Evolutionary conservation across 1,284 basidiomycete species (phyloP).

Genomic region (Cutaneotrichosporon mucoides): DNA sequence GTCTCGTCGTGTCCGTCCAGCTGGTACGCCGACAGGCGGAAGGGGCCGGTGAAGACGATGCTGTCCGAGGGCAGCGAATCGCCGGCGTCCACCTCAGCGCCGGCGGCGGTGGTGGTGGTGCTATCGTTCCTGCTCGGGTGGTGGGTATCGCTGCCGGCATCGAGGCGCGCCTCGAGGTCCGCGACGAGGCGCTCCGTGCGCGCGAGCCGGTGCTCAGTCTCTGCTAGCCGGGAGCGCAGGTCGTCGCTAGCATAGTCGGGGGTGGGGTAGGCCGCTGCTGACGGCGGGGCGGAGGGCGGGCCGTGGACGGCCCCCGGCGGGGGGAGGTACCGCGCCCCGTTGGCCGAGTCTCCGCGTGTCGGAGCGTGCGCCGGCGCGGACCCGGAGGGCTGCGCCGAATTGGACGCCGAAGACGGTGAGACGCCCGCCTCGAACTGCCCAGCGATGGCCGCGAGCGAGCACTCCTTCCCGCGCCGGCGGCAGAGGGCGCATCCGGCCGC

Average conservation of each 20-base stretch:
- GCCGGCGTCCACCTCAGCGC: neutral
- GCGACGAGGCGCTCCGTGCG: slow-evolving; percentile 7
- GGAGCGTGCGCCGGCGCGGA: too few species aligned
- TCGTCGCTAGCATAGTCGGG: slow-evolving; percentile 2
- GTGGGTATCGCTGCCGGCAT: neutral
- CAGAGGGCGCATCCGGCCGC: slow-evolving; percentile 29
- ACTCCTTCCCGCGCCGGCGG: slow-evolving; percentile 24
- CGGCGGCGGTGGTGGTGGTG: too few species aligned
- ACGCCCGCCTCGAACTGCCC: slow-evolving; percentile 3
- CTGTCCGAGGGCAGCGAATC: neutral
- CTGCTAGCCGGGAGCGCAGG: slow-evolving; percentile 11
- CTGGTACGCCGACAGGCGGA: slow-evolving; percentile 6
- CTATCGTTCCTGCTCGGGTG: neutral
- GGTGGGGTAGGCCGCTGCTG: neutral
- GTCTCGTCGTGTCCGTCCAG: slow-evolving; percentile 21
- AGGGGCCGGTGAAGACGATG: slow-evolving; percentile 7
- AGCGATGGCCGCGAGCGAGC: slow-evolving; percentile 23
- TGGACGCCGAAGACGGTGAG: neutral
- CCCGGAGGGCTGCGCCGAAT: too few species aligned
- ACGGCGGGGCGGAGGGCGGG: neutral
- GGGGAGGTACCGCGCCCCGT: too few species aligned
- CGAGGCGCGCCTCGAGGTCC: neutral
- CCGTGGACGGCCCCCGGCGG: too few species aligned
- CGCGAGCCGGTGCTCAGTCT: slow-evolving; percentile 13
- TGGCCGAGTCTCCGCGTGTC: too few species aligned